These are phyloP conservation scores for Endocarpon pusillum DNA, from an alignment of 495 filamentous ascomycete species.

Conservation along the genomic window DNA sequence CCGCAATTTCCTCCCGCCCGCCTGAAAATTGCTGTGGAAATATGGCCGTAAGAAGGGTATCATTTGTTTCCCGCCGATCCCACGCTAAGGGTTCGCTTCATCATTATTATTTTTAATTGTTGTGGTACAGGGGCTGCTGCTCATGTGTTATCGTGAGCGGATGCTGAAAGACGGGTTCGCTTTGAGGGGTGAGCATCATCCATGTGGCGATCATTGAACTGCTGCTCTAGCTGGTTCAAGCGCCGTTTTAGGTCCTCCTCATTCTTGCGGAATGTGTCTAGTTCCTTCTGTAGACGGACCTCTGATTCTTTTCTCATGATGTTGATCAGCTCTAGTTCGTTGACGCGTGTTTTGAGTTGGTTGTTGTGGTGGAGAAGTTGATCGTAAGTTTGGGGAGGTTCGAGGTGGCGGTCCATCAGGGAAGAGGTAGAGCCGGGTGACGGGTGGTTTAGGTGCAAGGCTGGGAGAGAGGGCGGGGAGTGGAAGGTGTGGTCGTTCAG, in stretches of 20 bases:
- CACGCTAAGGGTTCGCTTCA: too few species aligned
- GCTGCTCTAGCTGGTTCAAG: conserved; percentile 62
- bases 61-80: too few species aligned
- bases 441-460: conserved; percentile 37
- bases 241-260: conserved; percentile 72
- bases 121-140: too few species aligned
- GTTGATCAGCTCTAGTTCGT: conserved; percentile 90
- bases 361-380: conserved; percentile 60
- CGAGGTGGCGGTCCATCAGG: conserved; percentile 54
- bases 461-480: conserved; percentile 35
- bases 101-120: too few species aligned
- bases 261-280: conserved; percentile 58
- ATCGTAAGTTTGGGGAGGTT: conserved; percentile 66
- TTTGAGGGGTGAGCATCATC: too few species aligned
- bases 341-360: conserved; percentile 73
- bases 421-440: conserved; percentile 56
- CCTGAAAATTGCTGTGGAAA: too few species aligned
- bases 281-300: conserved; percentile 41
- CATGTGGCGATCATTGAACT: conserved; percentile 24
- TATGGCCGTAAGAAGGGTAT: too few species aligned
- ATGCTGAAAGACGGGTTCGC: too few species aligned
- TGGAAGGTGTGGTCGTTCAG: conserved; percentile 42
- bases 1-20: too few species aligned
- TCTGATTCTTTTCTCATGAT: conserved; percentile 41
- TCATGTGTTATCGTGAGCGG: too few species aligned